Evolutionary conservation across 75 land plant species (phyloP).

Genomic region (Pseudotsuga menziesii): DNA sequence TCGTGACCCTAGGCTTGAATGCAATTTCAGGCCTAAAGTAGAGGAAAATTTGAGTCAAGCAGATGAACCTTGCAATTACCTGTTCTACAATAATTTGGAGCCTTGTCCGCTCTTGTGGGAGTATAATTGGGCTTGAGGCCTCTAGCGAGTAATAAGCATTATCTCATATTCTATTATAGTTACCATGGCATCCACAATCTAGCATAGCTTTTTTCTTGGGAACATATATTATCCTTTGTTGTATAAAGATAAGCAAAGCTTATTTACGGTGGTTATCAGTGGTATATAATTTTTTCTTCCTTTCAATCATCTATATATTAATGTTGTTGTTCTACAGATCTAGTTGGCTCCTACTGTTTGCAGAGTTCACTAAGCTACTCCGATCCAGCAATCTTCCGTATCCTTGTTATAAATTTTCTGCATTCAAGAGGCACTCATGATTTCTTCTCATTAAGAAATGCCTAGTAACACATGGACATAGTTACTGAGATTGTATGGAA

Average conservation of each 20-base stretch:
- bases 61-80: constrained; percentile 3
- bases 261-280: too few relatives aligned
- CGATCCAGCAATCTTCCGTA: too few relatives aligned
- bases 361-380: too few relatives aligned
- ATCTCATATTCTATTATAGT: neutral
- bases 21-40: constrained; percentile 8
- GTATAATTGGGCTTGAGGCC: neutral
- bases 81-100: constrained; percentile 6
- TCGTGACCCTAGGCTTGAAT: neutral
- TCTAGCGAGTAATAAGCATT: neutral
- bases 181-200: neutral
- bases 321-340: too few relatives aligned
- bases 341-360: too few relatives aligned
- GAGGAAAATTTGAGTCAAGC: constrained; percentile 5
- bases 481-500: too few relatives aligned
- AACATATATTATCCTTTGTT: constrained; percentile 1
- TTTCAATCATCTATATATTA: too few relatives aligned
- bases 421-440: too few relatives aligned
- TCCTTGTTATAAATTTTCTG: too few relatives aligned
- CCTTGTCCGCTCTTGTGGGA: neutral
- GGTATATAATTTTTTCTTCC: too few relatives aligned
- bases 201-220: neutral
- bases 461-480: too few relatives aligned
- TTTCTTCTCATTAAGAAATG: too few relatives aligned
- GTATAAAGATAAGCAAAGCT: constrained; percentile 2